Base-by-base conservation (phyloP, 352 stramenopile species). In the Phytophthora pistaciae region DNA sequence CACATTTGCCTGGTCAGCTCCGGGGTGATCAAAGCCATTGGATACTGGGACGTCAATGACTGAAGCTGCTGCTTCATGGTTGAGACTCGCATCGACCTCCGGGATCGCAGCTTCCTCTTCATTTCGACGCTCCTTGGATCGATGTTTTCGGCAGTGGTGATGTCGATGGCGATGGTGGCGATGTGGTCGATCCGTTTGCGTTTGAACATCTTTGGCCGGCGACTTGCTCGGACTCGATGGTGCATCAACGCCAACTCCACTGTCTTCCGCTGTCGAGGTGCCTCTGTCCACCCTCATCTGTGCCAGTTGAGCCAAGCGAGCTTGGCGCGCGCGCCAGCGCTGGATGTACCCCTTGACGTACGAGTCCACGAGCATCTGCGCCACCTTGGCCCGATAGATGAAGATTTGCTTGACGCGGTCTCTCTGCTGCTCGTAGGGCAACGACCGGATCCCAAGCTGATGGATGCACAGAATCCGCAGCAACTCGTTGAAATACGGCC, bases 341-440 rank as follows among this genome's bases (percentile, higher is more conserved):
- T 90, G 79, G 18, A 91, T 80, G 66, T 85, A 92, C 5, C 87
- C 84, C 23, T 87, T 84, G 8, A 90, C 79, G 9, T 83, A 78
- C 48, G 84, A 87, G 52, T 94, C 84, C 18, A 94, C 80, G 33
- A 93, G 74, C 87, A 94, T 94, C 33, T 87, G 72, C 23, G 87
- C 85, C 33, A 94, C 82, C 62, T 93, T 92, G 44, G 83, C 86
- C 3, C 84, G 74, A 66, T 91, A 93, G 74, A 94, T 87, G 56
- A 94, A 94, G 66, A 94, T 94, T 68, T 94, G 85, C 60, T 94
- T 94, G 56, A 94, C 87, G 9, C 87, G 87, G 60, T 93, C 87
- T 61, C 87, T 79, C 61, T 93, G 87, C 64, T 94, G 87, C 62
- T 94, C 87, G 64, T 94, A 94, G 18, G 85, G 85, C 42, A 94